phyloP scores from a whole-genome alignment of 345 rosid genomes.

The Rhodamnia argentea region DNA sequence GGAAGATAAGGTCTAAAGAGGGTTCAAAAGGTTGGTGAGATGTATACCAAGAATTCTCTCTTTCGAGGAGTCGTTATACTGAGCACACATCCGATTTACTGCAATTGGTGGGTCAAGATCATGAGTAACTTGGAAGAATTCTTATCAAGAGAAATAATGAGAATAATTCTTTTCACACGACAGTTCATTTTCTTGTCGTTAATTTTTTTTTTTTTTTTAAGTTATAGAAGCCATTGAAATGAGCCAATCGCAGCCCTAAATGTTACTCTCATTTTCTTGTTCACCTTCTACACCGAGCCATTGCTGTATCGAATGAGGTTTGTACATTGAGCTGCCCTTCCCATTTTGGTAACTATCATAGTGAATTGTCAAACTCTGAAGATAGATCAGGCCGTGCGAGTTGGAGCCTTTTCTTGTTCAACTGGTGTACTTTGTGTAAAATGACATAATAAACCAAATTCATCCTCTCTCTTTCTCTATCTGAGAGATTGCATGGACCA shows the following conservation, averaged over 20 bases:
- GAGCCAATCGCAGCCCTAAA: not conserved
- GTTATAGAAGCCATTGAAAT: not conserved
- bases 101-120: not conserved
- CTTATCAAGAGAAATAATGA: not conserved
- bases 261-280: not conserved
- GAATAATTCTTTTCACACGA: not conserved
- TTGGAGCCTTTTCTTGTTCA: not conserved
- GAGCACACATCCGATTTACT: not conserved
- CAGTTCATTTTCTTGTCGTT: not conserved
- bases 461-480: not conserved
- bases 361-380: not conserved
- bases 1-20: constrained; percentile 57
- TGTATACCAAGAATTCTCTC: constrained; percentile 1
- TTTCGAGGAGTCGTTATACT: not conserved
- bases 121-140: not conserved
- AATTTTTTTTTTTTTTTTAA: not conserved
- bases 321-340: not conserved
- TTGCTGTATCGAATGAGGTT: not conserved
- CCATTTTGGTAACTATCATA: not conserved
- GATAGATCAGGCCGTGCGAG: not conserved
- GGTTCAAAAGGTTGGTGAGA: not conserved
- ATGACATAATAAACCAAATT: not conserved
- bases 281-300: not conserved
- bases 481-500: not conserved
- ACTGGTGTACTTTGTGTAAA: not conserved